Evolutionary conservation across 2,329 filamentous ascomycete species (phyloP).

Genomic region (Monosporascus ibericus): DNA sequence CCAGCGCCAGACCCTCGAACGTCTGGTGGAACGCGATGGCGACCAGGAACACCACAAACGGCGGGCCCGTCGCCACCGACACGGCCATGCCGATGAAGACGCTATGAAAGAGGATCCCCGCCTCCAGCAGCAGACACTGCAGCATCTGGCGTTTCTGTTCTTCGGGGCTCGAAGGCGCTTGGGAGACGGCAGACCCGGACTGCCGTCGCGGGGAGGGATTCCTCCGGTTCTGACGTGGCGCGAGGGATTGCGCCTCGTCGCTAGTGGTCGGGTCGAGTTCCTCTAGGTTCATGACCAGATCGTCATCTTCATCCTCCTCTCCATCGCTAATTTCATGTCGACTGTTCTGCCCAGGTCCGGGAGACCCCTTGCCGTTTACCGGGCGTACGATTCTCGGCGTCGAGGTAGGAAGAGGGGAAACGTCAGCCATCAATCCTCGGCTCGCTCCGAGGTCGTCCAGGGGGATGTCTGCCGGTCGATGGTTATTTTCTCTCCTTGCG

Average conservation of each 20-base stretch:
- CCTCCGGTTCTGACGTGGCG: conserved; percentile 12
- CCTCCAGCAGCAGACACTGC: conserved; percentile 74
- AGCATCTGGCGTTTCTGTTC: conserved; percentile 62
- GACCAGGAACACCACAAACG: conserved; percentile 72
- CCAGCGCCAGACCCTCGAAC: conserved; percentile 82
- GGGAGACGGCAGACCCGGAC: conserved; percentile 22
- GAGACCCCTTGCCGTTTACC: conserved; percentile 11
- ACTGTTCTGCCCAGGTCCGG: conserved; percentile 6
- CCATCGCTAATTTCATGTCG: conserved; percentile 21
- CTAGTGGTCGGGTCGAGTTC: conserved; percentile 46
- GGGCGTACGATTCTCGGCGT: conserved; percentile 32
- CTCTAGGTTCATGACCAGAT: conserved; percentile 54
- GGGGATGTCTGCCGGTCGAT: conserved; percentile 43
- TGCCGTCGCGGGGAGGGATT: background rate
- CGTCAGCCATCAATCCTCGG: conserved; percentile 51
- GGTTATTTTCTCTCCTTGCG: conserved; percentile 29
- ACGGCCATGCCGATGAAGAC: conserved; percentile 85
- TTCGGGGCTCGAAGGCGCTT: conserved; percentile 37
- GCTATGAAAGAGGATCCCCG: conserved; percentile 78
- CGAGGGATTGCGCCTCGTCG: conserved; percentile 24
- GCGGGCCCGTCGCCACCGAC: conserved; percentile 71
- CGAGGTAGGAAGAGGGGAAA: conserved; percentile 52
- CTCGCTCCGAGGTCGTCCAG: conserved; percentile 46
- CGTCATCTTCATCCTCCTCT: conserved; percentile 43
- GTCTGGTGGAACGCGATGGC: conserved; percentile 83